phyloP scores from a whole-genome alignment of 73 alveolate genomes.

The Paramecium sexaurelia region DNA sequence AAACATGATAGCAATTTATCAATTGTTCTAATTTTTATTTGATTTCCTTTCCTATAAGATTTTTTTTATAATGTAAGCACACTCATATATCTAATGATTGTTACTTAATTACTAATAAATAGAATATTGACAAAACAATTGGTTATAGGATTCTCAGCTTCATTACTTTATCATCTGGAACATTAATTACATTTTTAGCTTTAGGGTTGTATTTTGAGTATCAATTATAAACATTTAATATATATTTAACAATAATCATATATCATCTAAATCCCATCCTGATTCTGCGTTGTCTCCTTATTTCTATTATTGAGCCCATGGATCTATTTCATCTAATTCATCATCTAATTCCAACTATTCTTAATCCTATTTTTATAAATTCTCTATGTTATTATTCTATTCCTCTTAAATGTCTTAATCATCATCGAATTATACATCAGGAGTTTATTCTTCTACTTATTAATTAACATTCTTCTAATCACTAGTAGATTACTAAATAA shows the following conservation, averaged over 20 bases:
- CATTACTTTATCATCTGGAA: slow-evolving; percentile 62
- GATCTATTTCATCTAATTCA: slow-evolving; percentile 26
- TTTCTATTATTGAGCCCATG: background rate
- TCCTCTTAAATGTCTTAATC: background rate
- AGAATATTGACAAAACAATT: slow-evolving; percentile 53
- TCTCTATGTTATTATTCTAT: background rate
- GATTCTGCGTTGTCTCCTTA: background rate
- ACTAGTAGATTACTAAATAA: background rate
- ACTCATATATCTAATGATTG: background rate
- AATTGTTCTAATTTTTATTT: slow-evolving; percentile 4
- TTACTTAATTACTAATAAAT: slow-evolving; percentile 42
- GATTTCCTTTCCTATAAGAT: slow-evolving; percentile 42
- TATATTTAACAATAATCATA: background rate
- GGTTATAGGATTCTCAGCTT: slow-evolving; percentile 29
- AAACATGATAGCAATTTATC: too few relatives aligned
- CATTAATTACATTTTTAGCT: slow-evolving; percentile 60
- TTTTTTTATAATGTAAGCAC: slow-evolving; percentile 49
- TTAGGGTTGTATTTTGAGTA: slow-evolving; percentile 69
- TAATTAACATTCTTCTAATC: background rate
- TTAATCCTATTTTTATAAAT: background rate
- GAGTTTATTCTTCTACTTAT: background rate
- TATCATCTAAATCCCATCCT: slow-evolving; percentile 35
- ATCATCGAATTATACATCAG: background rate
- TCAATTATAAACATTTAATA: background rate
- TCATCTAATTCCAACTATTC: background rate